Base-by-base conservation (phyloP, 148 eudicot genomes). In the Selenicereus undatus region DNA sequence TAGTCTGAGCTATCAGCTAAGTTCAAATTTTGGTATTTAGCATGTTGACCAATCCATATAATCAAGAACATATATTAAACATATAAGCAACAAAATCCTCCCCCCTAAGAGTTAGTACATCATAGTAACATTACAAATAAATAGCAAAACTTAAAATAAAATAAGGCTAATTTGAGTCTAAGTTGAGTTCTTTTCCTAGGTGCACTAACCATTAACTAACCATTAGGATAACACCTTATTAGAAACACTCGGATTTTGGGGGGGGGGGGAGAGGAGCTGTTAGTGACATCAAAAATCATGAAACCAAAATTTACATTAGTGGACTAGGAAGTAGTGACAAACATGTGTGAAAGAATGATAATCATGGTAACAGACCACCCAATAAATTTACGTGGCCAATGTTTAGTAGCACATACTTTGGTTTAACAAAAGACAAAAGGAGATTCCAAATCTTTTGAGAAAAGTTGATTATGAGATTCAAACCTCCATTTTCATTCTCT, bases 31-130 rank as follows among this genome's bases (percentile, higher is more conserved):
- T 48, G 4, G 51, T 48, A 62, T 52, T 75, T 30, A 32, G 43
- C 77, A 26, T 75, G 82, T 71, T 89, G 78, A 26, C 98, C 98
- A 85, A 96, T 92, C 99, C 93, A 91, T 74, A 80, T 26, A 14
- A 17, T 12, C 26, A 64, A 50, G 18, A 76, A 35, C 24, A 66
- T 11, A 21, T 22, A 72, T 74, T 58, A 75, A 20, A 70, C 16
- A 68, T n/a, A 54, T 48, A n/a, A 24, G 24, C 27, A 81, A 21
- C 20, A 4, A 54, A 2, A 0, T 1, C n/a, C n/a, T n/a, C n/a
- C n/a, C n/a, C n/a, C n/a, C n/a, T n/a, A n/a, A n/a, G n/a, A n/a
- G n/a, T n/a, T n/a, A n/a, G n/a, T n/a, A n/a, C 51, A 48, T 11
- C 1, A 48, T 11, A 48, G 11, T 48, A 48, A 0, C 12, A 48